Evolutionary conservation across 345 rosid genomes (phyloP), one percentile per base, ranked within the genome.

Genomic region (Ailanthus altissimus): DNA sequence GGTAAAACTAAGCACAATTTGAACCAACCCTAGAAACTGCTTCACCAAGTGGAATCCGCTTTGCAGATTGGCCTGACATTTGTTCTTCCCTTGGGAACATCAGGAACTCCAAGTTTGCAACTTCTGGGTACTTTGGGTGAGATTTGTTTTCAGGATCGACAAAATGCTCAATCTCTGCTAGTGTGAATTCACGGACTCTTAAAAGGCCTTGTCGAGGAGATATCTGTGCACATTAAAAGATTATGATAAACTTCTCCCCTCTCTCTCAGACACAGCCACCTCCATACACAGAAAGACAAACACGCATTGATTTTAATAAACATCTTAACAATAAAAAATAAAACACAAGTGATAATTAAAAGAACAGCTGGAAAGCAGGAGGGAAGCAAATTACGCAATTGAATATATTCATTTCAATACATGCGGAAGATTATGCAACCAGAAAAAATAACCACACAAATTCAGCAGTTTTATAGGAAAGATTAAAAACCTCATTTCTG

Each of bases 181-280:
- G 80, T 12, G 98, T 95, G 82, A 95, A 95, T 81, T 95, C 98
- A 42, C 99, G 97, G 66, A 92, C 98, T 80, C 99, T 85, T 43
- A 95, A 76, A 77, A 93, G 99, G 57, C 99, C 99, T 91, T 95
- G 99, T 53, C 99, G 98, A 77, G 99, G 99, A 84, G 98, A 90
- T 69, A 95, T 95, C 99, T 93, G 84, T 36, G 61, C 57, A 16
- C 36, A 64, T 23, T 23, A 49, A 46, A 68, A 72, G 6, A 40
- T 76, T 62, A 11, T 72, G 6, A 13, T 40, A 21, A 32, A n/a
- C 60, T 65, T 46, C 26, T 43, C 50, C 43, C 6, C 25, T 23
- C 15, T 13, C 60, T 42, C 75, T 5, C 18, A 16, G 26, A 32
- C 47, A 32, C 18, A 28, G n/a, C 57, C 13, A 23, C 40, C 67